These are phyloP conservation scores for Pistacia vera DNA, from an alignment of 345 rosid genomes.

Conservation along the genomic window DNA sequence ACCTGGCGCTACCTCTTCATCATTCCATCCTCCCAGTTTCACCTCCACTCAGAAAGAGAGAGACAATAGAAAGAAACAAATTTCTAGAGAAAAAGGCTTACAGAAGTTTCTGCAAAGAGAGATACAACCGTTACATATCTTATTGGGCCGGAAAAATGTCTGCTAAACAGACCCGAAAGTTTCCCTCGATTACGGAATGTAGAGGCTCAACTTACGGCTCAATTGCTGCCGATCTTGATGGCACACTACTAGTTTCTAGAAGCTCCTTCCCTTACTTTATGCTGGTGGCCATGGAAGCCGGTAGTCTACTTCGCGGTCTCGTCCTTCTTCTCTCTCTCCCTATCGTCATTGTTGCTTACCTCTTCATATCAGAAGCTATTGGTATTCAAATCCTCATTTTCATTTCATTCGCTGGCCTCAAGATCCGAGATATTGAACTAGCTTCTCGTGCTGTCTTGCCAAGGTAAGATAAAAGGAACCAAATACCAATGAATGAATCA, in stretches of 20 bases:
- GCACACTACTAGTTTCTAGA: conserved; percentile 75
- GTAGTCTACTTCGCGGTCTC: conserved; percentile 84
- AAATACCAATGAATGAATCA: not conserved
- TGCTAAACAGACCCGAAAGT: conserved; percentile 27
- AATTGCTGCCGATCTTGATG: conserved; percentile 92
- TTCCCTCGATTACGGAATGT: conserved; percentile 62
- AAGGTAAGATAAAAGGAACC: conserved; percentile 34
- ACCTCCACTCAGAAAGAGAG: not conserved
- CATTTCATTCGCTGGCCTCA: conserved; percentile 81
- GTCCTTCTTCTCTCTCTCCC: conserved; percentile 77
- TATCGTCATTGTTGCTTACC: conserved; percentile 58
- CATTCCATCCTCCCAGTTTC: not conserved
- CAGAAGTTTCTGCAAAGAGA: not conserved
- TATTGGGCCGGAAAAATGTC: conserved; percentile 31
- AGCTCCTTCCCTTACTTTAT: conserved; percentile 93
- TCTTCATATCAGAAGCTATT: conserved; percentile 78
- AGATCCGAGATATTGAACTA: conserved; percentile 86
- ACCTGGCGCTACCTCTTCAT: conserved; percentile 42
- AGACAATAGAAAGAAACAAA: not conserved
- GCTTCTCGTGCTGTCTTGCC: conserved; percentile 90
- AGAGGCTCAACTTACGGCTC: conserved; percentile 49
- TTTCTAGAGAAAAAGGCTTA: not conserved
- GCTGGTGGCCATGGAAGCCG: conserved; percentile 92
- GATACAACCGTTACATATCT: not conserved
- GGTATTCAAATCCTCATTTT: conserved; percentile 90